Evolutionary conservation across 768 basidiomycete species (phyloP).

Genomic region (Fistulinella prunicolor): DNA sequence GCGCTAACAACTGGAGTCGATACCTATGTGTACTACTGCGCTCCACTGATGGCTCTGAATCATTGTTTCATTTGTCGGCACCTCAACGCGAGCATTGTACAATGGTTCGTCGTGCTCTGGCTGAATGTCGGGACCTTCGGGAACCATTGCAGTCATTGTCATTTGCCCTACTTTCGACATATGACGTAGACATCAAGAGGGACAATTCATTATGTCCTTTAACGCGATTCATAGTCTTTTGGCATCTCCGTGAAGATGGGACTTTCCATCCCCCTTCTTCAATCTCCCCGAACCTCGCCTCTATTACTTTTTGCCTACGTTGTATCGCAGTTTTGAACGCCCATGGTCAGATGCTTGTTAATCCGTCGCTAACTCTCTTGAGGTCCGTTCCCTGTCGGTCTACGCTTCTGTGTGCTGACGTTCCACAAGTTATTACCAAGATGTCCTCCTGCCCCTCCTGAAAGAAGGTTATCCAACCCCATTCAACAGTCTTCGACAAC

Average conservation of each 20-base stretch:
- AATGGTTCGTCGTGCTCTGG: not conserved
- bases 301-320: not conserved
- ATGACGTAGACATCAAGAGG: not conserved
- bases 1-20: not conserved
- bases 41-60: not conserved
- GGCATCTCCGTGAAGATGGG: conserved; percentile 1
- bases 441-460: not conserved
- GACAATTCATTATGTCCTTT: not conserved
- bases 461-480: not conserved
- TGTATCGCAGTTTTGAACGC: not conserved
- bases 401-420: too few species aligned
- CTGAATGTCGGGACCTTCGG: not conserved
- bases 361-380: too few species aligned
- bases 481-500: not conserved
- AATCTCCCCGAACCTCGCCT: not conserved
- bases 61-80: not conserved
- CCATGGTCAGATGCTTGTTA: too few species aligned
- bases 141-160: not conserved
- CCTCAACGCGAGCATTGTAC: not conserved
- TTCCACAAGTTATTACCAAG: not conserved
- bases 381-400: too few species aligned
- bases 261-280: not conserved
- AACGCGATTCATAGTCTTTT: not conserved
- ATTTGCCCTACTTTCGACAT: not conserved
- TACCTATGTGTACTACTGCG: not conserved